Conservation (phyloP, 768 basidiomycete genomes). For the Suillus subaureus region DNA sequence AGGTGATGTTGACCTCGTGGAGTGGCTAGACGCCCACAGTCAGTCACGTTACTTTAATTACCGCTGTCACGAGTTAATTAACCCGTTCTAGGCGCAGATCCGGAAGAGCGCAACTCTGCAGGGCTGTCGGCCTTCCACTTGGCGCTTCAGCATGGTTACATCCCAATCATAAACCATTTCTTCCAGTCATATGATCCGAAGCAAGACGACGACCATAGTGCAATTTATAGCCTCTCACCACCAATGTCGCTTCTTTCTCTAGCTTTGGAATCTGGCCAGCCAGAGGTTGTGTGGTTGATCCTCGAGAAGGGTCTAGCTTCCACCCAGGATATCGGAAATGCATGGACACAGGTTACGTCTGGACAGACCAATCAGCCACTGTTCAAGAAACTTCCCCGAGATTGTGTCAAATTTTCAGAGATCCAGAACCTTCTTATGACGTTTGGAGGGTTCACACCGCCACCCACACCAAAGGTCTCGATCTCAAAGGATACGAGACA, state of each 20-base stretch:
- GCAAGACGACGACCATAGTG: slow-evolving; percentile 46
- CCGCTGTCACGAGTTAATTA: slow-evolving; percentile 22
- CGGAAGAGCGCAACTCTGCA: slow-evolving; percentile 64
- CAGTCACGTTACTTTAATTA: slow-evolving; percentile 34
- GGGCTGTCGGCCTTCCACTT: slow-evolving; percentile 68
- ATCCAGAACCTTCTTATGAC: slow-evolving; percentile 54
- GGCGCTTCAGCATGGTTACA: slow-evolving; percentile 55
- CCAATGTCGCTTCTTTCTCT: slow-evolving; percentile 52
- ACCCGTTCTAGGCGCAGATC: slow-evolving; percentile 58
- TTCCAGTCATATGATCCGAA: slow-evolving; percentile 60
- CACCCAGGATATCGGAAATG: slow-evolving; percentile 48
- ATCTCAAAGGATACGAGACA: slow-evolving; percentile 13
- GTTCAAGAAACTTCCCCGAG: slow-evolving; percentile 26
- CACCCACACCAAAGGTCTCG: slow-evolving; percentile 33
- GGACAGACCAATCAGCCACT: slow-evolving; percentile 29
- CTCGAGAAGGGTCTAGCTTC: slow-evolving; percentile 59
- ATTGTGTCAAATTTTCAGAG: slow-evolving; percentile 45
- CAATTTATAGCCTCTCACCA: slow-evolving; percentile 48
- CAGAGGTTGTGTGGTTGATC: slow-evolving; percentile 65
- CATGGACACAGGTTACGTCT: slow-evolving; percentile 52
- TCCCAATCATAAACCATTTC: slow-evolving; percentile 59
- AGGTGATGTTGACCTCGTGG: slow-evolving; percentile 58
- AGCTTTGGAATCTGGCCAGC: slow-evolving; percentile 61
- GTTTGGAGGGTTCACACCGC: slow-evolving; percentile 53
- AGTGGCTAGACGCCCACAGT: slow-evolving; percentile 79